Percentiles rank a stretch among this genome's conserved stretches.
Conservation (phyloP, 1,284 basidiomycete genomes). For the Rhodotorula sp. region DNA sequence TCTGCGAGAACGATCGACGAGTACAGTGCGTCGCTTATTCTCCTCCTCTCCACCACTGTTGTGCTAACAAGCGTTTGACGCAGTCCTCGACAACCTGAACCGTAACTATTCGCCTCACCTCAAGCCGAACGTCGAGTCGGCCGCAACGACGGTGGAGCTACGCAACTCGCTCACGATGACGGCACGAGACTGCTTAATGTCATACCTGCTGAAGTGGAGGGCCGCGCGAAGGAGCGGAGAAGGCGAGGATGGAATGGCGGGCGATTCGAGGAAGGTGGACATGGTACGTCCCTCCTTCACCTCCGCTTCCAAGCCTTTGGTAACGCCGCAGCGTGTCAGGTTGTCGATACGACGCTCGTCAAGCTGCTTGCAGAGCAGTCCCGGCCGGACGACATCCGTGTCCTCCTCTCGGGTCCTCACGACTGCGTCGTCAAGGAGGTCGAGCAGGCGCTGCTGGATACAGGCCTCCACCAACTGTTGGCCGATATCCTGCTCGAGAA, state of each 20-base stretch:
- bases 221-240: constrained; percentile 42
- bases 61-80: constrained; percentile 2
- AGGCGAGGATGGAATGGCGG: constrained; percentile 3
- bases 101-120: constrained; percentile 83
- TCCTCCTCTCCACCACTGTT: constrained; percentile 24
- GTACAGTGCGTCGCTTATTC: constrained; percentile 62
- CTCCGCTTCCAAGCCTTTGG: background rate
- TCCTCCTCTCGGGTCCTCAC: constrained; percentile 60
- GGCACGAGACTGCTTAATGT: constrained; percentile 66
- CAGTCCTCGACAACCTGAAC: constrained; percentile 82
- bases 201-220: constrained; percentile 60
- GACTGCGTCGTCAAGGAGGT: constrained; percentile 55
- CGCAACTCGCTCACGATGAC: constrained; percentile 59
- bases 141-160: constrained; percentile 66
- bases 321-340: constrained; percentile 50
- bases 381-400: constrained; percentile 62
- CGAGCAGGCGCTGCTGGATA: constrained; percentile 49
- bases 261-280: constrained; percentile 48
- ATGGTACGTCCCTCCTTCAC: constrained; percentile 41
- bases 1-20: constrained; percentile 63
- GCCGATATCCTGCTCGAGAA: constrained; percentile 62
- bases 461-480: constrained; percentile 62
- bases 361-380: constrained; percentile 67
- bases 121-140: constrained; percentile 64
- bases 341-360: constrained; percentile 77